Base-by-base conservation (phyloP, 495 filamentous ascomycete species). In the Aspergillus egyptiacus region DNA sequence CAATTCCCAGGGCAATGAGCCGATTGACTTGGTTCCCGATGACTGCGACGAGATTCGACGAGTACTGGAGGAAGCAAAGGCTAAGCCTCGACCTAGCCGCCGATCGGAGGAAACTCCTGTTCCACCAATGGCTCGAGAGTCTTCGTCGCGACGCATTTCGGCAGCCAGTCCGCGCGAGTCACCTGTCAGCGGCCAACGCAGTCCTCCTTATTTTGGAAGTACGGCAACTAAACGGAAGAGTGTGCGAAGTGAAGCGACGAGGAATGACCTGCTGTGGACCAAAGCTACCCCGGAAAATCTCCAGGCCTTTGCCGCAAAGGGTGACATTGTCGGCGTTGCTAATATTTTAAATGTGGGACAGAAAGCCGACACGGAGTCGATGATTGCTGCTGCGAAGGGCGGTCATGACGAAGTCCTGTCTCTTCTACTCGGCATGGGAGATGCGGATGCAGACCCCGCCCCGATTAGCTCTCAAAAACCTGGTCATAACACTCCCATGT, bases 331-430 rank as follows among this genome's bases (percentile, higher is more conserved):
- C 41, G 86, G 84, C 11, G 88, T 93, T 37, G 82, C 78, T 22
- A 82, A 83, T 55, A 86, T 95, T 44, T 68, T 95, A 33, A 86
- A 87, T 60, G 85, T 90, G 33, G 65, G 76, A 46, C 77, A 82
- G 27, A 81, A 84, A 52, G 86, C 89, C 15, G 89, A 96, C 62
- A 80, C 86, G 3, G 89, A 89, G 37, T 86, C 87, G 34, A 79
- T 95, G 57, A 85, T 94, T 40, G 87, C 86, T 44, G 94, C 93
- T 6, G 90, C 91, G n/a, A 84, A 85, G 58, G 93, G 89, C 35
- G 91, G 91, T 2, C 91, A 98, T 58, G 82, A 86, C 49, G 81
- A 89, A 27, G 86, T 95, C 11, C 76, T 97, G 35, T 86, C 87
- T 59, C 74, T 96, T 31, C 73, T 97, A 41, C 71, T 97, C 48